Evolutionary conservation across 129 eudicot genomes (phyloP).

Genomic region (Flaveria brownii): DNA sequence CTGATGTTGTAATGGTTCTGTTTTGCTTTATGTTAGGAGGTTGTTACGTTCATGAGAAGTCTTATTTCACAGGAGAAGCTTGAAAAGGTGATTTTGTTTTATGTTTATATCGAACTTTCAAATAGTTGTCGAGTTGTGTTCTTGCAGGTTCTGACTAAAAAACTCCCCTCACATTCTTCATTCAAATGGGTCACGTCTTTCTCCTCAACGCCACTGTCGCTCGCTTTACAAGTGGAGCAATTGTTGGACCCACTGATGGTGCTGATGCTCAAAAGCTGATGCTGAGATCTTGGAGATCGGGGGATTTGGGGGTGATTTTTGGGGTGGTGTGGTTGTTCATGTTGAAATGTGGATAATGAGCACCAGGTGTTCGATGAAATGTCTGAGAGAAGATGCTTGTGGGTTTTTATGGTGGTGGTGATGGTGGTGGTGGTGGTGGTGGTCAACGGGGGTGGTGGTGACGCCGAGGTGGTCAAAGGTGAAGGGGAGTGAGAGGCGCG

Average conservation of each 20-base stretch:
- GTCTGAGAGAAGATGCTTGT: slow-evolving; percentile 29
- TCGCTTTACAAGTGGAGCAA: slow-evolving; percentile 39
- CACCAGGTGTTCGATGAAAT: slow-evolving; percentile 56
- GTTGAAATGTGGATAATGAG: background rate
- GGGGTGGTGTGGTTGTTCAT: slow-evolving; percentile 43
- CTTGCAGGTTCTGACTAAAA: too few species aligned
- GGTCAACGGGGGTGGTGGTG: slow-evolving; percentile 61
- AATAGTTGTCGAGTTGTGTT: too few species aligned
- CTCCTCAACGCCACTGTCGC: too few species aligned
- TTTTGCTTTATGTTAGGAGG: too few species aligned
- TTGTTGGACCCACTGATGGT: slow-evolving; percentile 41
- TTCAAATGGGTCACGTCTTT: slow-evolving; percentile 14
- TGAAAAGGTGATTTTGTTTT: too few species aligned
- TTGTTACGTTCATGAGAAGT: too few species aligned
- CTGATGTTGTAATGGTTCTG: too few species aligned
- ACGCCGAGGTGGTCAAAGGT: slow-evolving; percentile 81
- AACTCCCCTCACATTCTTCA: slow-evolving; percentile 47
- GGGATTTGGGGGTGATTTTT: slow-evolving; percentile 39
- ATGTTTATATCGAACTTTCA: too few species aligned
- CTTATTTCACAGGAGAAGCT: too few species aligned
- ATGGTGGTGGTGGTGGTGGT: slow-evolving; percentile 12
- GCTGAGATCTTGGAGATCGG: slow-evolving; percentile 55
- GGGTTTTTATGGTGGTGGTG: slow-evolving; percentile 27
- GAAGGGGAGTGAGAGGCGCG: slow-evolving; percentile 43
- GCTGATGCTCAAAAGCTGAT: slow-evolving; percentile 43